A percentile compares a stretch with the other conserved stretches of the same genome.
Conservation (phyloP, 345 rosid species). For the Viola odorata region DNA sequence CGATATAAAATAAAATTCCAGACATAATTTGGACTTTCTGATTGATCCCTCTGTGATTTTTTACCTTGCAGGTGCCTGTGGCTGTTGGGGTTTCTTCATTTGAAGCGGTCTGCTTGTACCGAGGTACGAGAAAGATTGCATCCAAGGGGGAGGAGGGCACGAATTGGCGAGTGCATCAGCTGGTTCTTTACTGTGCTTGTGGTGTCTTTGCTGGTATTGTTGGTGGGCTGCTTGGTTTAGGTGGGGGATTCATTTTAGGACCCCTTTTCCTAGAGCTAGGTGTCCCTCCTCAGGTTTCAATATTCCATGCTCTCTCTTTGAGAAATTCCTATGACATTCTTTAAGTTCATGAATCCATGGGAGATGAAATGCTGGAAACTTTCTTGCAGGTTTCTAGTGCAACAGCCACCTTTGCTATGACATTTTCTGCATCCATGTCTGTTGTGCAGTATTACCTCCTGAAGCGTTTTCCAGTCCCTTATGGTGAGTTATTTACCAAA, state of each 20-base stretch:
- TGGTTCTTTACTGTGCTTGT: conserved; percentile 44
- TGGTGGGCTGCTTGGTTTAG: conserved; percentile 74
- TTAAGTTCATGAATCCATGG: too few relatives aligned
- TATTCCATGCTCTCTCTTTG: too few relatives aligned
- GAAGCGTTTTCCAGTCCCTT: conserved; percentile 76
- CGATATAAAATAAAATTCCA: too few relatives aligned
- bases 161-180: conserved; percentile 35
- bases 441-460: conserved; percentile 80
- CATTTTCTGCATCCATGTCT: conserved; percentile 79
- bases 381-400: conserved; percentile 67
- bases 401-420: conserved; percentile 80
- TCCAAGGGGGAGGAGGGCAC: conserved; percentile 53
- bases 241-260: conserved; percentile 85
- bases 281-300: conserved; percentile 64
- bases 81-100: too few relatives aligned
- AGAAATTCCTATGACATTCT: too few relatives aligned
- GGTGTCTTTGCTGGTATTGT: conserved; percentile 68
- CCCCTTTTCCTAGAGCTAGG: conserved; percentile 81
- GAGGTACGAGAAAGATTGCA: conserved; percentile 52
- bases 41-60: too few relatives aligned
- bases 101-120: conserved; percentile 62
- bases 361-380: too few relatives aligned
- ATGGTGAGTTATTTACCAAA: conserved; percentile 45
- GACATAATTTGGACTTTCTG: too few relatives aligned
- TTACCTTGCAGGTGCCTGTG: too few relatives aligned